Percentiles rank a stretch among this genome's conserved stretches.
Evolutionary conservation across 2,329 filamentous ascomycete species (phyloP).

Genomic region (Exophiala calicioides): DNA sequence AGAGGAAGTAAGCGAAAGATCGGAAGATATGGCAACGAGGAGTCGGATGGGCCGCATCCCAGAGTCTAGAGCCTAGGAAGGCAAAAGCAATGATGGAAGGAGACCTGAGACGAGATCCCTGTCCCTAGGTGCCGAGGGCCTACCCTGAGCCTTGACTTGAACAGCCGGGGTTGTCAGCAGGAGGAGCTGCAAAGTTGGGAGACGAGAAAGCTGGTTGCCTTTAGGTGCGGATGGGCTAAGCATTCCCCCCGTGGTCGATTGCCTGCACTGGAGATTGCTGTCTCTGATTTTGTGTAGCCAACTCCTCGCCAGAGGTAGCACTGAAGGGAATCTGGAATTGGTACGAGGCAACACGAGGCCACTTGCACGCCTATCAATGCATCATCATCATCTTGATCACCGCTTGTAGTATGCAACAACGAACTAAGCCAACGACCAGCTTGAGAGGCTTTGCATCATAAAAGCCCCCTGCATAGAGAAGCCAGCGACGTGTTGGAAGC

Average conservation of each 20-base stretch:
- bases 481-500: no score
- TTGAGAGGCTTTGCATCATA: no score
- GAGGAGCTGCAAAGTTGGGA: conserved; percentile 7
- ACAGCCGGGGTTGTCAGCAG: background rate
- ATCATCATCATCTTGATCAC: no score
- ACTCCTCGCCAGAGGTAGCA: conserved; percentile 12
- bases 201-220: background rate
- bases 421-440: no score
- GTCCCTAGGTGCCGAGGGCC: no score
- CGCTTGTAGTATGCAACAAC: no score
- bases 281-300: conserved; percentile 26
- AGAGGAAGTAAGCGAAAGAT: conserved; percentile 4
- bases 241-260: conserved; percentile 4
- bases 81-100: no score
- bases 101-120: no score
- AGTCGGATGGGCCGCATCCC: no score
- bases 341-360: no score
- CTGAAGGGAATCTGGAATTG: background rate
- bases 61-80: no score
- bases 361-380: no score
- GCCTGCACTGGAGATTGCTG: conserved; percentile 20
- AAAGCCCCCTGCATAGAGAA: conserved; percentile 12
- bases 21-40: background rate
- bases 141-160: background rate
- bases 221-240: conserved; percentile 11